Conservation (phyloP, 2,329 filamentous ascomycete genomes). For the Colletotrichum aenigma region DNA sequence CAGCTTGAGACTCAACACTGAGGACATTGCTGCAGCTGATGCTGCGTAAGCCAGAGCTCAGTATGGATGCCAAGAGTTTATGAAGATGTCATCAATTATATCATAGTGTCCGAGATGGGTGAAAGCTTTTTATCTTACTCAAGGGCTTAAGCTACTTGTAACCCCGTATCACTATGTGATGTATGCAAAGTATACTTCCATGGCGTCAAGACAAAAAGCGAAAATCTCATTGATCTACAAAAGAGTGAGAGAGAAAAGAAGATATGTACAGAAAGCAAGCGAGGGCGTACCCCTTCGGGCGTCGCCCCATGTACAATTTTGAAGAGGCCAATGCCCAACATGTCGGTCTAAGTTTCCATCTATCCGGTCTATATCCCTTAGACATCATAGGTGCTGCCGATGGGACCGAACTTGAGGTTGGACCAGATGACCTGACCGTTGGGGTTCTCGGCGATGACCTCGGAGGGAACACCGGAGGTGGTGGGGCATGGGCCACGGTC, state of each 20-base stretch:
- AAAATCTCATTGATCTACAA: neutral
- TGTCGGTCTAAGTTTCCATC: neutral
- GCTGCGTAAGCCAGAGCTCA: neutral
- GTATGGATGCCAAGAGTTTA: too few relatives aligned
- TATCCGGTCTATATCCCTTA: neutral
- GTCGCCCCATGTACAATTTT: neutral
- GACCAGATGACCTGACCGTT: slow-evolving; percentile 48
- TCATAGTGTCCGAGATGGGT: too few relatives aligned
- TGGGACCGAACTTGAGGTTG: slow-evolving; percentile 53
- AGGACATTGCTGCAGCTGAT: neutral
- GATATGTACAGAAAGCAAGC: neutral
- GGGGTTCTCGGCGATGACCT: slow-evolving; percentile 43
- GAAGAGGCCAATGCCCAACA: neutral
- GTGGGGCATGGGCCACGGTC: slow-evolving; percentile 50
- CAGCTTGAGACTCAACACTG: neutral
- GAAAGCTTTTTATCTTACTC: too few relatives aligned
- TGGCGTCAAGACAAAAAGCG: neutral
- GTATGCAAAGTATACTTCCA: too few relatives aligned
- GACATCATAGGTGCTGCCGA: slow-evolving; percentile 42
- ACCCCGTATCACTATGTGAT: too few relatives aligned
- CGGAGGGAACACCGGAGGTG: slow-evolving; percentile 45
- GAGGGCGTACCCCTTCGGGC: neutral
- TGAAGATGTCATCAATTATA: too few relatives aligned
- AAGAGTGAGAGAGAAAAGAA: neutral
- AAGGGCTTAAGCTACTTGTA: too few relatives aligned